phyloP scores from a whole-genome alignment of 1,284 basidiomycete genomes.

The Kwoniella shivajii region DNA sequence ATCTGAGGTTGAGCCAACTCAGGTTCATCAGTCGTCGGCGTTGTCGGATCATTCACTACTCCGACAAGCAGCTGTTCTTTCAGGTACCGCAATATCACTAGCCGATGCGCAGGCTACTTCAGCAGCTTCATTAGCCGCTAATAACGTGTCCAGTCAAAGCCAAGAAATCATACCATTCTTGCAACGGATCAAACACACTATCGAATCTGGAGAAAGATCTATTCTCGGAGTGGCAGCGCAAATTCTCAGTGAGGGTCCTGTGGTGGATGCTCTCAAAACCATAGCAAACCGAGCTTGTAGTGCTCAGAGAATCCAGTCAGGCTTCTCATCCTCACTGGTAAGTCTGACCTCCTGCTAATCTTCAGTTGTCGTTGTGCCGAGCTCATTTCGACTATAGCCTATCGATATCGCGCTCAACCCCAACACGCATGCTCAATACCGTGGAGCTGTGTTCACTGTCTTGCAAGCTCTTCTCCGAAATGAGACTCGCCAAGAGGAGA shows the following conservation, averaged over 20 bases:
- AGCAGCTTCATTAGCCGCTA: slow-evolving; percentile 14
- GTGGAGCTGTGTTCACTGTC: slow-evolving; percentile 21
- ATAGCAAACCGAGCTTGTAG: not conserved
- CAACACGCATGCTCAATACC: slow-evolving; percentile 22
- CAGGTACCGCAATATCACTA: not conserved
- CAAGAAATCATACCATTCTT: slow-evolving; percentile 6
- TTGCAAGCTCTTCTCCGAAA: slow-evolving; percentile 38
- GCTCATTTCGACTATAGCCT: slow-evolving; percentile 15
- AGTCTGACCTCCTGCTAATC: not conserved
- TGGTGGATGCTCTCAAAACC: not conserved
- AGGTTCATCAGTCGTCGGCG: not conserved
- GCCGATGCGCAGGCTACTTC: not conserved
- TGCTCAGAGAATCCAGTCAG: not conserved
- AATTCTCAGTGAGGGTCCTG: not conserved
- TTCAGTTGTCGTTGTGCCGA: not conserved
- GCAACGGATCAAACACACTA: not conserved
- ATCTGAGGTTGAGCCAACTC: not conserved
- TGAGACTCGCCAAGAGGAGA: slow-evolving; percentile 14
- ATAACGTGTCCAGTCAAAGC: slow-evolving; percentile 16
- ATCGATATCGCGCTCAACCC: slow-evolving; percentile 40
- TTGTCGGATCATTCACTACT: slow-evolving; percentile 24
- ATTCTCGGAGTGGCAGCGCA: not conserved
- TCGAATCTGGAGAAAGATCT: not conserved
- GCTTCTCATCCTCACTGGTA: slow-evolving; percentile 7
- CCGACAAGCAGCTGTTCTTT: not conserved